A percentile compares a stretch with the other conserved stretches of the same genome.
Evolutionary conservation across 805 yeast genomes (phyloP).

Genomic region (Hanseniaspora pseudoguilliermondii): DNA sequence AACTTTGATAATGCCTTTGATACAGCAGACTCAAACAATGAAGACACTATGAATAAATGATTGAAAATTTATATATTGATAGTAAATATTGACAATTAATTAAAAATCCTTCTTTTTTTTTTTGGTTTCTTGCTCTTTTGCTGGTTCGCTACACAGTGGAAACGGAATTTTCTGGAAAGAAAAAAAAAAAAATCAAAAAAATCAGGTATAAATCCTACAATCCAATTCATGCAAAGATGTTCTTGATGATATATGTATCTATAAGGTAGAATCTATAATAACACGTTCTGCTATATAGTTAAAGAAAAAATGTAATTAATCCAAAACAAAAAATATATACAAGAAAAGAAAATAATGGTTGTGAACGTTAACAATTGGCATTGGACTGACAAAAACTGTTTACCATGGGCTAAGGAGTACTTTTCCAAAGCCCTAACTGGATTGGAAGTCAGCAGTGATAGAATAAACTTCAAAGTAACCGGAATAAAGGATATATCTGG

Average conservation of each 20-base stretch:
- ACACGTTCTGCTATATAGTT: too few species aligned
- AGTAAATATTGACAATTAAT: background rate
- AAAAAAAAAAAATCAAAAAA: background rate
- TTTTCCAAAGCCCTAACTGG: slow-evolving; percentile 51
- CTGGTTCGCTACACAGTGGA: background rate
- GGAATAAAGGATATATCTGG: slow-evolving; percentile 54
- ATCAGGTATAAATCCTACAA: background rate
- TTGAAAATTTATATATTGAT: too few species aligned
- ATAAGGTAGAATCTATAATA: too few species aligned
- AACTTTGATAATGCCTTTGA: background rate
- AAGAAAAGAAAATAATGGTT: slow-evolving; percentile 43
- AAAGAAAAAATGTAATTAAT: background rate
- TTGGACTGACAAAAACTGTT: slow-evolving; percentile 97
- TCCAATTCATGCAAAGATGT: too few species aligned
- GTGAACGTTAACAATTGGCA: slow-evolving; percentile 99
- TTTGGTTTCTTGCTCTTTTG: background rate
- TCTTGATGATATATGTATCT: too few species aligned
- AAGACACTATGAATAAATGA: background rate
- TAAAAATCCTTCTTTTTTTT: too few species aligned
- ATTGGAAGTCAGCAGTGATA: slow-evolving; percentile 26
- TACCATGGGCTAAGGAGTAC: slow-evolving; percentile 76
- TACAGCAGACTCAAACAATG: background rate
- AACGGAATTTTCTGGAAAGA: background rate
- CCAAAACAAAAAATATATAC: slow-evolving; percentile 1
- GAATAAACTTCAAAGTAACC: slow-evolving; percentile 22